Base-by-base conservation (phyloP, 179 eudicot genomes). In the Drosera spatulata region DNA sequence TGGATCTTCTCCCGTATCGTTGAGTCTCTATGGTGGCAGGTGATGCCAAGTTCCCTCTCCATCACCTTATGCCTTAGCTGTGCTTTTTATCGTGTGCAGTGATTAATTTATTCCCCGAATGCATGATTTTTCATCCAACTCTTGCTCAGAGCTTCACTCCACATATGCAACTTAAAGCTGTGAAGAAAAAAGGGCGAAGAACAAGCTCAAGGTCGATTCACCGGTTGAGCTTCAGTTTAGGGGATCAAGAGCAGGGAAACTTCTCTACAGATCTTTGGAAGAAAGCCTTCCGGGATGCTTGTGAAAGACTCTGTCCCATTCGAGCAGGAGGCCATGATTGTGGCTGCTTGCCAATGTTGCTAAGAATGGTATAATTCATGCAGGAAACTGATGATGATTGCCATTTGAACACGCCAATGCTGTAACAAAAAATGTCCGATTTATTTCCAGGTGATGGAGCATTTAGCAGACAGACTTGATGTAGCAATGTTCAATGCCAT, bases 11-110 rank as follows among this genome's bases (percentile, higher is more conserved):
- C 79, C 37, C 79, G 84, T 46, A 83, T 88, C 55, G 77, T 85
- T 15, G 94, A 91, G 78, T 91, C 91, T 38, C 70, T 88, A 33
- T 91, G 97, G 97, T 91, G 97, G 97, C 97, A 91, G 97, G 97
- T 90, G 53, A 51, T 42, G 7, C 55, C 61, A 58, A 37, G 11
- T 41, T 49, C n/a, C 61, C 2, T 41, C 22, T 14, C 60, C 44
- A 60, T 41, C 9, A 33, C 37, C 53, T 42, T 5, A 37, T 11
- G 54, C 46, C 50, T 45, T 7, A 38, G 46, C 45, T 39, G 22
- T 48, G 9, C 8, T 45, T 46, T 49, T 9, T 41, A 5, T 56
- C 11, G 42, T 53, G 9, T 41, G 41, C 9, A 5, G 46, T 39
- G 33, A 12, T 53, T 37, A 40, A 7, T 55, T 53, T 40, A 33